Base-by-base conservation (phyloP, 495 filamentous ascomycete genomes). In the Immersiella caudata region DNA sequence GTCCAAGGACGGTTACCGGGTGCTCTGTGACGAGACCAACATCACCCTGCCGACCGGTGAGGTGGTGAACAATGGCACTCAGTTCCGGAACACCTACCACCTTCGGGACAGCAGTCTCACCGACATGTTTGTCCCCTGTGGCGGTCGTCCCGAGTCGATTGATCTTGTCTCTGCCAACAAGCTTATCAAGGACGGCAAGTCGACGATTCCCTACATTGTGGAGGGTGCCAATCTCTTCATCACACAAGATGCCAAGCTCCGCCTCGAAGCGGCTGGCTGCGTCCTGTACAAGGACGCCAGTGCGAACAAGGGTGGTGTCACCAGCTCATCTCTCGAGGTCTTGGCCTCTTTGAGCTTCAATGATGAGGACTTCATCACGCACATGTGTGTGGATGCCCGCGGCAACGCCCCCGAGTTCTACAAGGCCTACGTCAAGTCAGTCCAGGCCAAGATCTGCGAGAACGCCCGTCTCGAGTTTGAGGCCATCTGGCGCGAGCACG, bases 201-300 rank as follows among this genome's bases (percentile, higher is more conserved):
- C 84, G 18, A 86, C 85, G 6, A 90, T 99, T 65, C 93, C 93
- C 6, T 98, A 95, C 81, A 94, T 99, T 29, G 95, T 99, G 56
- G 95, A 99, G 79, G 95, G 95, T 22, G 95, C 95, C 74, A 99
- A 99, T 75, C 84, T 99, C 50, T 99, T 99, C 87, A 95, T 99
- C 79, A 98, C 95, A 14, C 96, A 99, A 79, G 95, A 99, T 74
- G 93, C 93, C 70, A 99, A 99, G 84, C 84, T 98, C 64, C 90
- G 93, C 22, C 86, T 99, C 6, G 95, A 99, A 80, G 89, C 91
- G 71, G 94, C 95, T 29, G 96, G 96, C 67, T 93, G 91, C 74
- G 89, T 98, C 70, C 78, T 99, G 52, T 98, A 92, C 87, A 99
- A 99, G 83, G 95, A 99, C 79, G 95, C 95, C 14, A 96, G 93